These are phyloP conservation scores for Penicillium glabrum DNA, from an alignment of 2,329 filamentous ascomycete genomes.

Conservation along the genomic window DNA sequence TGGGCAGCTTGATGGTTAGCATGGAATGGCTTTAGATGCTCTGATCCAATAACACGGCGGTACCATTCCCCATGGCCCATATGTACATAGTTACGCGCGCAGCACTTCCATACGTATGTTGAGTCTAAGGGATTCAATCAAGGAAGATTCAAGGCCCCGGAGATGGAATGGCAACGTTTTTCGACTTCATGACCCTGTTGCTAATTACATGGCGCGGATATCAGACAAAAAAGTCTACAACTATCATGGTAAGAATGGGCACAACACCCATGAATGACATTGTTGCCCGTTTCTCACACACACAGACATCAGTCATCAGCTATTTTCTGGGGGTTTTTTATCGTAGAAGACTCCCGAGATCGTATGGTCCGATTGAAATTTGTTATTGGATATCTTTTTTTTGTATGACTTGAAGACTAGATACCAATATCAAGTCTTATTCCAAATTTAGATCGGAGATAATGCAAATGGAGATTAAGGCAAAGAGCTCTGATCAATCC, in stretches of 20 bases:
- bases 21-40: too few relatives aligned
- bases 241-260: not conserved
- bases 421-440: not conserved
- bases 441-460: conserved; percentile 16
- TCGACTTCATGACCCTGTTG: not conserved
- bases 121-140: not conserved
- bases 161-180: not conserved
- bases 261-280: not conserved
- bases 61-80: too few relatives aligned
- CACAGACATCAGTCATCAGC: not conserved
- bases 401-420: not conserved
- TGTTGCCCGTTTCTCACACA: not conserved
- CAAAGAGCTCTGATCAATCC: conserved; percentile 14
- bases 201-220: not conserved
- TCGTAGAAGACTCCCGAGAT: not conserved
- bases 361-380: conserved; percentile 16
- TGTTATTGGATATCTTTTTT: conserved; percentile 27
- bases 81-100: too few relatives aligned
- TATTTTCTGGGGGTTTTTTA: conserved; percentile 6
- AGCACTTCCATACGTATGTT: too few relatives aligned
- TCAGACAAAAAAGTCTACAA: not conserved
- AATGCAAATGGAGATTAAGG: conserved; percentile 14
- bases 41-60: too few relatives aligned
- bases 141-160: not conserved
- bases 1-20: too few relatives aligned